Evolutionary conservation across 2,329 filamentous ascomycete genomes (phyloP).

Genomic region (Beauveria brongniartii): DNA sequence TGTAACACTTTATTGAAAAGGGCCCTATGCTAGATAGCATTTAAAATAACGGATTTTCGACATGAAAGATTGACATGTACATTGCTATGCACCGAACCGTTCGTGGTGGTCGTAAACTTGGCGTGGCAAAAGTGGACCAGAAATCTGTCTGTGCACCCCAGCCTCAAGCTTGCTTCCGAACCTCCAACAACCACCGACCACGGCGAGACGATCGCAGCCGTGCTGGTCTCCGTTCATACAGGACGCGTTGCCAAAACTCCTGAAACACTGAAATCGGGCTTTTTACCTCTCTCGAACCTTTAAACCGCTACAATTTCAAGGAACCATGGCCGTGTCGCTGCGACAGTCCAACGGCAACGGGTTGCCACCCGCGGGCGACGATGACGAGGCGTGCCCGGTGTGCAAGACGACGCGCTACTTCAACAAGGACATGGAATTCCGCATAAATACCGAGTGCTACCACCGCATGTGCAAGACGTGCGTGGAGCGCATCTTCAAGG

Average conservation of each 20-base stretch:
- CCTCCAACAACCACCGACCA: background rate
- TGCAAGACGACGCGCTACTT: conserved; percentile 97
- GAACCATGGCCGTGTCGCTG: conserved; percentile 9
- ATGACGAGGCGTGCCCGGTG: conserved; percentile 79
- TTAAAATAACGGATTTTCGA: too few species aligned
- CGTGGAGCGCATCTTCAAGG: conserved; percentile 87
- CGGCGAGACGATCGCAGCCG: background rate
- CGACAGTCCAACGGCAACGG: conserved; percentile 4
- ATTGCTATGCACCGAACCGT: background rate
- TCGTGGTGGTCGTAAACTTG: background rate
- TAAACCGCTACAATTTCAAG: background rate
- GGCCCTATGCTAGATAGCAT: too few species aligned
- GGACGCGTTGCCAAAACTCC: background rate
- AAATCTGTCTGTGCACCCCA: background rate
- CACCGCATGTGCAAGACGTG: conserved; percentile 98
- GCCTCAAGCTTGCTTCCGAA: background rate
- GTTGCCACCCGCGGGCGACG: conserved; percentile 17
- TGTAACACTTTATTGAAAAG: too few species aligned
- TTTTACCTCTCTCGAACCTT: background rate
- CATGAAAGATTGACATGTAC: too few species aligned
- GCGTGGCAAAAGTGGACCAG: background rate
- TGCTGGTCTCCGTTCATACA: background rate
- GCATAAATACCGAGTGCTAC: conserved; percentile 97
- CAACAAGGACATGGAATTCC: conserved; percentile 87
- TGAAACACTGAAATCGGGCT: background rate